Base-by-base conservation (phyloP, 169 alveolate species). In the Babesia gibsoni region DNA sequence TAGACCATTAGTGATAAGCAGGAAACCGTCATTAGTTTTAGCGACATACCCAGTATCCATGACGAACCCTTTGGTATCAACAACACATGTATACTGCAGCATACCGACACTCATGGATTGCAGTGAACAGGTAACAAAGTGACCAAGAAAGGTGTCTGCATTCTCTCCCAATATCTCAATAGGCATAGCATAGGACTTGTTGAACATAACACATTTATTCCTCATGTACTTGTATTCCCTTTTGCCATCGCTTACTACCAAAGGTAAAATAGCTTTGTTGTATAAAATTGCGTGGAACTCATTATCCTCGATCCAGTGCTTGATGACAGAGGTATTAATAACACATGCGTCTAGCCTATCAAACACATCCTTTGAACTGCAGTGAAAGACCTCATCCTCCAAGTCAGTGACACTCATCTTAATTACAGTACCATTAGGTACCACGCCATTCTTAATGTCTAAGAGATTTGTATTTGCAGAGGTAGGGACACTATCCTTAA, bases 31-130 rank as follows among this genome's bases (percentile, higher is more conserved):
- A n/a, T 77, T 83, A 27, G 50, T 43, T 50, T 70, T 82, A 35
- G 79, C 67, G 27, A 85, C 84, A 45, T 79, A 77, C 16, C 82
- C 82, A 52, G 79, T 85, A 45, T 81, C 92, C 70, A 85, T 35
- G 42, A 85, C 72, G 30, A 48, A 48, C 8, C 90, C 79, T 52
- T 85, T 73, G 52, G 87, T 78, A 25, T 85, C 92, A 42, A 85
- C 18, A 20, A 85, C 42, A 32, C 81, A 64, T 9, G 87, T 49
- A 46, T 85, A 82, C 41, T 73, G 66, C 29, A 75, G 64, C 52
- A 73, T 81, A 29, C 69, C 46, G 4, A 20, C 42, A 27, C 33
- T 52, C 88, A 85, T 68, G 20, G 57, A 68, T 32, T 77, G 41
- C 54, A 85, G 41, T 48, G 81, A 68, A 42, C 66, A 37, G 22